These are phyloP conservation scores for Gnomoniopsis sp. DNA, from an alignment of 2,329 filamentous ascomycete genomes.

Conservation along the genomic window DNA sequence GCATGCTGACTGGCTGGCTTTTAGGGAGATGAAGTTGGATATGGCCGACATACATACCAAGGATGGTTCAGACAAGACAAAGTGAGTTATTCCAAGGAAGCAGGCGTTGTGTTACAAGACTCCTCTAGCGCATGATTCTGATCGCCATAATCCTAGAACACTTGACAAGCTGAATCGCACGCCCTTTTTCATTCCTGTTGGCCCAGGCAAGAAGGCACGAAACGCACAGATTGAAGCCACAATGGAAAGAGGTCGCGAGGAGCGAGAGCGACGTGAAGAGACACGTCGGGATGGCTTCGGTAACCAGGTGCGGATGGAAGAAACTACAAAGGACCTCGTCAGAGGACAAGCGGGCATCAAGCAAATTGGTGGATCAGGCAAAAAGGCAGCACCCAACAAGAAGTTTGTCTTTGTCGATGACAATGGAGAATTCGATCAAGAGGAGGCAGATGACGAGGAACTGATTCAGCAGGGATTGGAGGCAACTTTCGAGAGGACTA, in stretches of 20 bases:
- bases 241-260: constrained; percentile 64
- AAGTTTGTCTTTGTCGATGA: constrained; percentile 82
- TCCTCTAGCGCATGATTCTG: not conserved
- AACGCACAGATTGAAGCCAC: constrained; percentile 64
- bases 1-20: not conserved
- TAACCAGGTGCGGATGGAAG: constrained; percentile 52
- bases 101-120: too few species aligned
- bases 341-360: not conserved
- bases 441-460: constrained; percentile 39
- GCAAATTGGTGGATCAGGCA: constrained; percentile 19
- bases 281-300: constrained; percentile 53
- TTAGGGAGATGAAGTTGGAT: constrained; percentile 71
- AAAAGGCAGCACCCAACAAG: constrained; percentile 45
- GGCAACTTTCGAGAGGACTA: constrained; percentile 60
- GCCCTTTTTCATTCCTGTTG: constrained; percentile 85
- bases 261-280: constrained; percentile 63
- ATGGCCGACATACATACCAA: constrained; percentile 73
- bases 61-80: constrained; percentile 69
- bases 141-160: constrained; percentile 48
- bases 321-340: constrained; percentile 30
- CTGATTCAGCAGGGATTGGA: constrained; percentile 57
- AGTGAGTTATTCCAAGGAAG: not conserved
- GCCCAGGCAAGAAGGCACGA: constrained; percentile 63
- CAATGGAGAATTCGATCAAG: constrained; percentile 57
- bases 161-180: constrained; percentile 77